Percentiles rank a stretch among this genome's conserved stretches.
phyloP scores from a whole-genome alignment of 768 basidiomycete species.

The Rhizopogon roseolus region DNA sequence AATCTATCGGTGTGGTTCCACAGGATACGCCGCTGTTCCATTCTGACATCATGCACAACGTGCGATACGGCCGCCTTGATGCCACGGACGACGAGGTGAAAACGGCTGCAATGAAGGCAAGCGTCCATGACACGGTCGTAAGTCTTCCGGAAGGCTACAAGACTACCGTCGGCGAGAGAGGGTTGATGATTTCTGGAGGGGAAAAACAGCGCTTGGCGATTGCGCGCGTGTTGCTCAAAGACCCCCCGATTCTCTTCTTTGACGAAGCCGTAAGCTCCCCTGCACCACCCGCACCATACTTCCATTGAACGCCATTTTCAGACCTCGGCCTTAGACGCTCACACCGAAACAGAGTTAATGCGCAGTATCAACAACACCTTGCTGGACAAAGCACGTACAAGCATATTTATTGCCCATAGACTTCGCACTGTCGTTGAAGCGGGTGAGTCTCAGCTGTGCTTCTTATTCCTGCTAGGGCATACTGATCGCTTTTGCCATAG shows the following conservation, averaged over 20 bases:
- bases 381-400: conserved; percentile 76
- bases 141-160: conserved; percentile 80
- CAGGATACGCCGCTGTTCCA: conserved; percentile 99
- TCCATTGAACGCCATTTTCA: conserved; percentile 23
- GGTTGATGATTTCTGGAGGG: conserved; percentile 97
- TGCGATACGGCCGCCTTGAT: conserved; percentile 85
- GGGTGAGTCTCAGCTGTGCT: conserved; percentile 39
- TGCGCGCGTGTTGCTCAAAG: conserved; percentile 87
- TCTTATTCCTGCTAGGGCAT: not conserved
- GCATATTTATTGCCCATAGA: conserved; percentile 95
- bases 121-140: conserved; percentile 77
- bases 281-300: conserved; percentile 1
- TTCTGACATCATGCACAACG: conserved; percentile 91
- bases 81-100: conserved; percentile 89
- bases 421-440: conserved; percentile 87
- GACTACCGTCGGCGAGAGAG: conserved; percentile 93
- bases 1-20: conserved; percentile 87
- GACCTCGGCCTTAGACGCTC: conserved; percentile 95
- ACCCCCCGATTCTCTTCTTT: conserved; percentile 95
- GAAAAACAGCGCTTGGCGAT: conserved; percentile 98
- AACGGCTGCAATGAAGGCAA: conserved; percentile 80
- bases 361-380: conserved; percentile 82
- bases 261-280: conserved; percentile 85
- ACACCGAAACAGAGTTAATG: conserved; percentile 95
- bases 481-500: conserved; percentile 29